Percentiles rank a stretch among this genome's conserved stretches.
These are phyloP conservation scores for Neodidymelliopsis sp. DNA, from an alignment of 2,329 filamentous ascomycete genomes.

Conservation along the genomic window DNA sequence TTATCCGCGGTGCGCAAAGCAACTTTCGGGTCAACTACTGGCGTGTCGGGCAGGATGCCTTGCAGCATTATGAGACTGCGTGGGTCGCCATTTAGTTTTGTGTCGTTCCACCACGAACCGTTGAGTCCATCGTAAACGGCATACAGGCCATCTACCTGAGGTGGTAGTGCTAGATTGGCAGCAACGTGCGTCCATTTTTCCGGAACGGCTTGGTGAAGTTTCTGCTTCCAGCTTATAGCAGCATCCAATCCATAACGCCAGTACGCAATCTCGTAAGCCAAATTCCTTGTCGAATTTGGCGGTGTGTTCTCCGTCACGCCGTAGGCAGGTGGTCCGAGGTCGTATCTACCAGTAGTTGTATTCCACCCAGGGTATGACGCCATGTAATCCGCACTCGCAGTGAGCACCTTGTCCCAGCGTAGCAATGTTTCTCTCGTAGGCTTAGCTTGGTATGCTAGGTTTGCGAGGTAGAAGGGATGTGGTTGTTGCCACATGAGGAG, in stretches of 20 bases:
- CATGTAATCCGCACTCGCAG: constrained; percentile 65
- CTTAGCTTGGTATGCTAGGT: constrained; percentile 59
- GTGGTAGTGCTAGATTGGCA: constrained; percentile 62
- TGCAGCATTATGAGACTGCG: constrained; percentile 40
- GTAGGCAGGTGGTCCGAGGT: constrained; percentile 59
- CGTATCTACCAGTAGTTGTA: constrained; percentile 58
- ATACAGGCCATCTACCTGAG: constrained; percentile 59
- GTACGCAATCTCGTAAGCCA: constrained; percentile 66
- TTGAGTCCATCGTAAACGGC: constrained; percentile 61
- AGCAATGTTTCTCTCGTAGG: constrained; percentile 53
- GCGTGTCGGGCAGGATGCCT: constrained; percentile 35
- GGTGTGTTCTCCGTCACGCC: constrained; percentile 64
- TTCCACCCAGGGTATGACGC: constrained; percentile 63
- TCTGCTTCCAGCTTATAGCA: constrained; percentile 61
- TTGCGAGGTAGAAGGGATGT: constrained; percentile 66
- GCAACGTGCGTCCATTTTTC: constrained; percentile 58
- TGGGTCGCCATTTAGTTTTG: constrained; percentile 34
- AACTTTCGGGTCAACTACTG: constrained; percentile 32
- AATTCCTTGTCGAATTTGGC: constrained; percentile 63
- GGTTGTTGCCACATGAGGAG: constrained; percentile 68
- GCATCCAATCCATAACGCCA: constrained; percentile 66
- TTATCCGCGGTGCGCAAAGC: constrained; percentile 35
- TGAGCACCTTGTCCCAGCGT: constrained; percentile 62
- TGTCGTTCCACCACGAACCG: constrained; percentile 36
- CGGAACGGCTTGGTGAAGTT: constrained; percentile 54